A percentile compares a stretch with the other conserved stretches of the same genome.
Conservation (phyloP, 768 basidiomycete species). For the Peribolospora kevripleyi region DNA sequence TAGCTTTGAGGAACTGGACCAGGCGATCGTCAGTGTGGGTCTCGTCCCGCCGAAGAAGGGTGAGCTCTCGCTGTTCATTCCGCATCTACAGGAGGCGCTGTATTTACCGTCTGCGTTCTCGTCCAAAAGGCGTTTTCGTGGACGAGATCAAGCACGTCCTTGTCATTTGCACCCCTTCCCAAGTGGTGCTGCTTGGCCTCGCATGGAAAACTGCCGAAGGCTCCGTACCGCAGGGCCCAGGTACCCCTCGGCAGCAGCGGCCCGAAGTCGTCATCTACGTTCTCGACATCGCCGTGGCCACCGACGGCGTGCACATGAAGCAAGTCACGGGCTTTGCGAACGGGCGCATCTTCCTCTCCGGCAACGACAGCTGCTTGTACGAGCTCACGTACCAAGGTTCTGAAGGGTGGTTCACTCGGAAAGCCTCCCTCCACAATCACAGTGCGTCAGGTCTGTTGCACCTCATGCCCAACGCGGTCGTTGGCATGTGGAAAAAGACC, state of each 20-base stretch:
- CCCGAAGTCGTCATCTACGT: constrained; percentile 71
- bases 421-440: constrained; percentile 56
- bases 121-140: constrained; percentile 40
- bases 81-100: too few relatives aligned
- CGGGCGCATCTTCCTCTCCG: constrained; percentile 74
- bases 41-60: constrained; percentile 62
- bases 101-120: not conserved
- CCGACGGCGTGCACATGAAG: constrained; percentile 56
- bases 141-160: constrained; percentile 74
- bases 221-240: constrained; percentile 24
- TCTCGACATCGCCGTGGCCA: constrained; percentile 54
- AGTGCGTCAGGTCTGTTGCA: not conserved
- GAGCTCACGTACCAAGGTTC: constrained; percentile 76
- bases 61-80: not conserved
- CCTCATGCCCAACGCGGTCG: too few relatives aligned
- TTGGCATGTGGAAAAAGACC: too few relatives aligned
- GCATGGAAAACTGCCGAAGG: constrained; percentile 26
- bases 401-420: constrained; percentile 79
- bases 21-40: constrained; percentile 68
- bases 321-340: constrained; percentile 52
- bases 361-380: constrained; percentile 64
- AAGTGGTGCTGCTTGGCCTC: constrained; percentile 62
- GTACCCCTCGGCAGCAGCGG: constrained; percentile 22
- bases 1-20: constrained; percentile 73
- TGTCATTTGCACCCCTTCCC: constrained; percentile 67